Conservation (phyloP, 163 green algal species). For the Smithsoniella earleae region DNA sequence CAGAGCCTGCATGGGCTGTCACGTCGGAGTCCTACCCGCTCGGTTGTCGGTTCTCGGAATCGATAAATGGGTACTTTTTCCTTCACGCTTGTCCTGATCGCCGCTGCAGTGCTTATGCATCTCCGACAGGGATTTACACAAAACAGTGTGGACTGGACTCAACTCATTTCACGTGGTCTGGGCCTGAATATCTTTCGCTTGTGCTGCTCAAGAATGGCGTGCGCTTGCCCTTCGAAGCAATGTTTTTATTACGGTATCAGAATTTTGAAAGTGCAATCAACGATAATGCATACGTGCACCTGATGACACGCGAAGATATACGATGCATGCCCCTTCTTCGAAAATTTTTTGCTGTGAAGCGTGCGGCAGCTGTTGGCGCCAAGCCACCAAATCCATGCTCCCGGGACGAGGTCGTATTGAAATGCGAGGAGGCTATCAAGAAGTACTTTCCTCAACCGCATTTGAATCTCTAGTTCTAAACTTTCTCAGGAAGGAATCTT, state of each 20-base stretch:
- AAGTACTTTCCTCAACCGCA: not conserved
- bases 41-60: conserved; percentile 58
- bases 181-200: conserved; percentile 12
- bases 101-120: conserved; percentile 12
- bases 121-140: not conserved
- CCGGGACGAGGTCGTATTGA: not conserved
- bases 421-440: not conserved
- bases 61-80: conserved; percentile 11
- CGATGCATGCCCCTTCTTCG: not conserved
- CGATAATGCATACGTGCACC: not conserved
- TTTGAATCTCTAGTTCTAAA: not conserved
- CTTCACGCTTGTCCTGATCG: conserved; percentile 9
- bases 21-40: conserved; percentile 71
- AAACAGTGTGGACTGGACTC: conserved; percentile 1
- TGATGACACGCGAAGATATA: not conserved
- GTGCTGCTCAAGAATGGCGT: not conserved
- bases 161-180: conserved; percentile 27
- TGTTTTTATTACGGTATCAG: conserved; percentile 23
- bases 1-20: conserved; percentile 66
- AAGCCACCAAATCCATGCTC: not conserved
- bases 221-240: conserved; percentile 1
- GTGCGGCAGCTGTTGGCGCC: not conserved
- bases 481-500: no score
- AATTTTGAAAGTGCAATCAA: conserved; percentile 5
- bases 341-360: not conserved